Evolutionary conservation across 352 stramenopile species (phyloP), one percentile per base, ranked within the genome.

Genomic region (Aphanomyces euteiches): DNA sequence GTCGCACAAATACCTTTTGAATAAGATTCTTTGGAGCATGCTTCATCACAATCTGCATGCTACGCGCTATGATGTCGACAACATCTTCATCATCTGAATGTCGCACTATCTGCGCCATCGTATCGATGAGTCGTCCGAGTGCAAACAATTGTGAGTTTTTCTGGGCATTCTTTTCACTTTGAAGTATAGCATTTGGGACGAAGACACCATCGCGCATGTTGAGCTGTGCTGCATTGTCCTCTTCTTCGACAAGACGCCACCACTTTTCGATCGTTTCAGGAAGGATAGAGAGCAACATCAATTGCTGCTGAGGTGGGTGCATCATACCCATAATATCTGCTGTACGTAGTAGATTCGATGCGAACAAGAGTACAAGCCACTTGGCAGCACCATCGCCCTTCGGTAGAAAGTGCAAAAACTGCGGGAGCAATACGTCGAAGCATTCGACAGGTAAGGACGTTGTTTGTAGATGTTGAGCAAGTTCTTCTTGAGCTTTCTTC

Each of bases 1-100:
- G 78, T 64, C 89, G 81, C 17, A 91, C 81, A 75, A 91, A 91
- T 74, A 61, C 54, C 10, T 70, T 70, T 61, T 70, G 64, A 13
- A 70, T 17, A n/a, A 48, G 47, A 15, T 37, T 37, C 43, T 61
- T 61, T 39, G 37, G 36, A 8, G 59, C 37, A 12, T 54, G 39
- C n/a, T 53, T 38, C n/a, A 67, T n/a, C 19, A 48, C 56, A 4
- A 48, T 28, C 34, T 67, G 59, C 3, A 67, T 28, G 7, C 17
- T 48, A 45, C 59, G 38, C 10, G 39, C 19, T n/a, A 56, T 8
- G 10, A 56, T 12, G 41, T 19, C 59, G 39, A 67, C 59, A 10
- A 48, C 21, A 5, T 53, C 59, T 8, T 54, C 59, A 45, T 67
- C 59, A 21, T 56, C 59, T 40, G 39, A 40, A 17, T n/a, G 12